These are phyloP conservation scores for Leptomonas seymouri DNA, from an alignment of 208 protist genomes.

Conservation along the genomic window DNA sequence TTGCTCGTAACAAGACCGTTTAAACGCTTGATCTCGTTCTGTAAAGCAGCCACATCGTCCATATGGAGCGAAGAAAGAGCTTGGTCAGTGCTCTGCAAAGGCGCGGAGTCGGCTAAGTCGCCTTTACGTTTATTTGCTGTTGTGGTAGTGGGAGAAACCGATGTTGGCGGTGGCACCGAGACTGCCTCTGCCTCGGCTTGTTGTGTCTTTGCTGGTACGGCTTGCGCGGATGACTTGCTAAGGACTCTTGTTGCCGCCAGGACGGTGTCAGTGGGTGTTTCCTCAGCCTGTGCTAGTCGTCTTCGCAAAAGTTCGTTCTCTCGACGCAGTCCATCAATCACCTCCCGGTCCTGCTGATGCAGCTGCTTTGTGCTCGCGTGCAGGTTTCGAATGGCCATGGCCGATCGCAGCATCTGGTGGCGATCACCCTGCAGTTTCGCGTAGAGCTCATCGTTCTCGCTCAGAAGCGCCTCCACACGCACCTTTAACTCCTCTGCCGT, in stretches of 20 bases:
- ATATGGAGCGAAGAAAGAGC: not conserved
- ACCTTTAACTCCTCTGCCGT: not conserved
- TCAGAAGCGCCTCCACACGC: constrained; percentile 3
- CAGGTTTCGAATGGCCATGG: constrained; percentile 37
- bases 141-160: too few relatives aligned
- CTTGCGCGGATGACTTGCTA: too few relatives aligned
- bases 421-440: constrained; percentile 19
- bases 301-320: constrained; percentile 28
- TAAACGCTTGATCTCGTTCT: constrained; percentile 20
- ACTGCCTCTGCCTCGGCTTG: too few relatives aligned
- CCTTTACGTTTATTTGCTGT: not conserved
- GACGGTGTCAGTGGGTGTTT: not conserved
- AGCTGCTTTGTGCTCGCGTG: constrained; percentile 22
- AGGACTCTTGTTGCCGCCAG: not conserved
- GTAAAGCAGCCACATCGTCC: constrained; percentile 4
- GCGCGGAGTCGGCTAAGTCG: not conserved
- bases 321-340: constrained; percentile 18
- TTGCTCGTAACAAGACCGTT: not conserved
- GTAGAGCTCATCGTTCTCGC: constrained; percentile 24
- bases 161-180: too few relatives aligned
- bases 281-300: not conserved
- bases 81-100: not conserved
- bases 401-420: constrained; percentile 41
- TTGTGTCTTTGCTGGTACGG: too few relatives aligned
- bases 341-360: constrained; percentile 8